Evolutionary conservation across 2,329 filamentous ascomycete genomes (phyloP).

Genomic region (Cytospora paraplurivora): DNA sequence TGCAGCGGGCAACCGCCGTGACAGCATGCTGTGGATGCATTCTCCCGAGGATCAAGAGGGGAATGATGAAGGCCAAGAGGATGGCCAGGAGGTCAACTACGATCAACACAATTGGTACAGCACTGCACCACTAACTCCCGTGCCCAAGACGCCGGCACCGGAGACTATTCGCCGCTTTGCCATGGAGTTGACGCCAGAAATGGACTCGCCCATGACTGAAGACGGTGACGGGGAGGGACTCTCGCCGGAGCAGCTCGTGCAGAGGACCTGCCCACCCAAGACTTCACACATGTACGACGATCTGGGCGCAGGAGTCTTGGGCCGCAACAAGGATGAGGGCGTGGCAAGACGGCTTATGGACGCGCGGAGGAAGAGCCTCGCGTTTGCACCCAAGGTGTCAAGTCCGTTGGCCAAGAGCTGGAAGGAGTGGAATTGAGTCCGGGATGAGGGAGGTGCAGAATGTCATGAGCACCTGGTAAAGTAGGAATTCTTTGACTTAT

Average conservation of each 20-base stretch:
- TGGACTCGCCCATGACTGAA: conserved; percentile 41
- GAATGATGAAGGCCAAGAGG: conserved; percentile 35
- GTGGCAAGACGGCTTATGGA: conserved; percentile 67
- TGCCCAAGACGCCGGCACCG: conserved; percentile 60
- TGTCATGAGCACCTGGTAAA: not conserved
- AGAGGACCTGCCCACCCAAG: conserved; percentile 59
- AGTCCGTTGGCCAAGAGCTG: conserved; percentile 63
- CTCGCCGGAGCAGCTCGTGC: conserved; percentile 46
- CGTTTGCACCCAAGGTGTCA: conserved; percentile 73
- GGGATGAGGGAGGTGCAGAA: not conserved
- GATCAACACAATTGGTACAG: conserved; percentile 41
- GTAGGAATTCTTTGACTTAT: not conserved
- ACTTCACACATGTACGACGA: conserved; percentile 40
- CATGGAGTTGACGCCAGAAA: conserved; percentile 48
- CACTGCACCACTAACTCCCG: conserved; percentile 51
- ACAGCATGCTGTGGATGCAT: conserved; percentile 58
- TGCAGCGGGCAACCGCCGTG: conserved; percentile 48
- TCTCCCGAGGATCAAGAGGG: conserved; percentile 51
- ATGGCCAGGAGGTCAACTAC: conserved; percentile 44
- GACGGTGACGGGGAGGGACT: conserved; percentile 38
- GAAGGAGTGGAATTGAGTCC: conserved; percentile 49
- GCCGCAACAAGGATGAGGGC: conserved; percentile 55
- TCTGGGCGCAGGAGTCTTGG: conserved; percentile 49
- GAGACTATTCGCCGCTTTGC: conserved; percentile 57
- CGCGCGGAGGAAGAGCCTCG: conserved; percentile 74